phyloP scores from a whole-genome alignment of 257 asterid species.

The Nemophila menziesii region DNA sequence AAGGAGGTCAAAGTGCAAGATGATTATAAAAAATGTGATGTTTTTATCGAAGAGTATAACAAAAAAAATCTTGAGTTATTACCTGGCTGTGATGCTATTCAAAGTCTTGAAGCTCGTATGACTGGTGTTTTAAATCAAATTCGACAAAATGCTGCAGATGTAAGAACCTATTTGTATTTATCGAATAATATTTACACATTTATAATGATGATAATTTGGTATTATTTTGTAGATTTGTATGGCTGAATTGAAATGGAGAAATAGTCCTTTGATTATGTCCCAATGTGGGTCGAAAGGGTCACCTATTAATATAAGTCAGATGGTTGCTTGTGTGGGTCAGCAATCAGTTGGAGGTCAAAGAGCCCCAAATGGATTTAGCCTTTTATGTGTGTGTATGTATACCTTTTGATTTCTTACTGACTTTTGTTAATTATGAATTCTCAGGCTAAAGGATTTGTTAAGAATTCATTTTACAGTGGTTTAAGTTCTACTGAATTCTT shows the following conservation, averaged over 20 bases:
- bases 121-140: conserved; percentile 52
- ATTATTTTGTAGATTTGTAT: conserved; percentile 52
- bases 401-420: too few relatives aligned
- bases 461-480: conserved; percentile 89
- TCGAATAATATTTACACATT: not conserved
- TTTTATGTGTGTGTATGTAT: too few relatives aligned
- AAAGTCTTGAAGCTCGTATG: conserved; percentile 85
- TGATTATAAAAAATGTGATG: conserved; percentile 51
- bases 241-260: conserved; percentile 77
- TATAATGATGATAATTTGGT: not conserved
- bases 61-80: conserved; percentile 62
- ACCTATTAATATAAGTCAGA: conserved; percentile 89
- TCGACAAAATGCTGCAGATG: conserved; percentile 65
- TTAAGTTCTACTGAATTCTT: conserved; percentile 84
- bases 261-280: conserved; percentile 92
- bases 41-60: conserved; percentile 41
- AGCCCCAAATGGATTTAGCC: conserved; percentile 79
- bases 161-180: conserved; percentile 19
- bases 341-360: conserved; percentile 91
- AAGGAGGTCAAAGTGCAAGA: conserved; percentile 40
- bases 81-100: conserved; percentile 79
- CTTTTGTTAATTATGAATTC: conserved; percentile 8
- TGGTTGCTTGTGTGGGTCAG: conserved; percentile 98
- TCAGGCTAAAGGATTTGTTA: conserved; percentile 98
- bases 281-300: conserved; percentile 99